Evolutionary conservation across 345 rosid genomes (phyloP), one percentile per base, ranked within the genome.

Genomic region (Gossypium ekmanianum): DNA sequence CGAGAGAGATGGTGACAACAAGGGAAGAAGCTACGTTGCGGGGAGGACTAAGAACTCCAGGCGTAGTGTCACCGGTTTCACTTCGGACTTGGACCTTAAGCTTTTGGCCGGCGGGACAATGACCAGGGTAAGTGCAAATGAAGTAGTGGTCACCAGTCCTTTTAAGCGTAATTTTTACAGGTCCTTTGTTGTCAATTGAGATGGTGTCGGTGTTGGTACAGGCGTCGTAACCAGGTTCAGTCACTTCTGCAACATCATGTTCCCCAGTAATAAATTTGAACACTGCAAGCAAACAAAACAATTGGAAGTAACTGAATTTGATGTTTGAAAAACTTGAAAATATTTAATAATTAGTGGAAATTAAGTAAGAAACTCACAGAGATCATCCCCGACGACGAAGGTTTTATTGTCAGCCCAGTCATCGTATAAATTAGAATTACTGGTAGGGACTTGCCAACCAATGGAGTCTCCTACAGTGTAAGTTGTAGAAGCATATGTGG

Each of bases 211-310:
- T 52, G 3, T 61, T n/a, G 71, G 62, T 85, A 74, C 89, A 84
- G 62, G 67, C 5, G 1, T 73, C 76, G 66, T 77, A 70, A 68
- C 61, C 85, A 11, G 77, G 77, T 39, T 72, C 78, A 16, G 78
- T 68, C 62, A 83, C 85, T 34, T 22, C 66, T 11, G 65, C 85
- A 24, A 85, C 90, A 29, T 84, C 50, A 63, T 87, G 86, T 9
- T 71, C 4, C 50, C 81, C 85, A 9, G 62, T 51, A 9, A 45
- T 11, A 29, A 70, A 85, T 47, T 77, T 73, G 72, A 86, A 85
- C 12, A 61, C 87, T 84, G 79, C 71, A 76, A 2, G 3, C 50
- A 59, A 59, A 12, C 16, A 20, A 64, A 7, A 57, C 3, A 64
- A 16, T 3, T 20, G 17, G 41, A 27, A 54, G 20, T 59, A 0